A percentile compares a stretch with the other conserved stretches of the same genome.
Conservation (phyloP, 2,329 filamentous ascomycete genomes). For the Didymella glomerata region DNA sequence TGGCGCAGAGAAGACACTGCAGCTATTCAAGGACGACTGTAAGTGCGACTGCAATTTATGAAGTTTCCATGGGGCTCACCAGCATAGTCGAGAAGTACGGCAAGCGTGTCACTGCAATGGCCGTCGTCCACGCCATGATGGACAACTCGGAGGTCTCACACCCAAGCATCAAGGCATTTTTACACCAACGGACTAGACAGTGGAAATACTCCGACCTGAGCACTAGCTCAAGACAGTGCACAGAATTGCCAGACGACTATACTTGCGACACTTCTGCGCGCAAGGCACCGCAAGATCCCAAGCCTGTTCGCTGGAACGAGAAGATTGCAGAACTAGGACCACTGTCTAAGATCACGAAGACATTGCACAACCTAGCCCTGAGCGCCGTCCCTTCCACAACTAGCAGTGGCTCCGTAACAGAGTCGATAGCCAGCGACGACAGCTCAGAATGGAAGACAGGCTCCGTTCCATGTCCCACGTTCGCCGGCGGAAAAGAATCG, state of each 20-base stretch:
- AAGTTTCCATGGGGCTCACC: too few species aligned
- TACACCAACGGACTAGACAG: conserved; percentile 44
- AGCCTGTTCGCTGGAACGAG: conserved; percentile 27
- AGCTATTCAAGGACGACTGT: conserved; percentile 66
- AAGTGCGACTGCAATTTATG: conserved; percentile 48
- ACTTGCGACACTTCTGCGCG: background rate
- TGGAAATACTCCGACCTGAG: conserved; percentile 39
- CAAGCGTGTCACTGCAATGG: conserved; percentile 43
- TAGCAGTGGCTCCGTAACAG: background rate
- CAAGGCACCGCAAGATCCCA: background rate
- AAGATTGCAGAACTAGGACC: conserved; percentile 1
- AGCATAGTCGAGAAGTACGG: conserved; percentile 37
- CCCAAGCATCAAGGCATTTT: conserved; percentile 38
- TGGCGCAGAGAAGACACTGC: conserved; percentile 66
- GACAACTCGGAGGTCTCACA: conserved; percentile 37
- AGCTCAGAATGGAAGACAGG: conserved; percentile 23
- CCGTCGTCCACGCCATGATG: conserved; percentile 37
- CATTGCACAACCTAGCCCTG: conserved; percentile 22
- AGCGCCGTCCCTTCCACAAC: background rate
- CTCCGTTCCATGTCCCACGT: conserved; percentile 56
- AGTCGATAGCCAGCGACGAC: background rate
- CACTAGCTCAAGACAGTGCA: conserved; percentile 31
- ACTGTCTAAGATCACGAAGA: conserved; percentile 15
- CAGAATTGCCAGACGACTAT: conserved; percentile 36
- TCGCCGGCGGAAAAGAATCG: conserved; percentile 70